Conservation (phyloP, 176 grass and related monocot species). For the Aegilops bicornis region DNA sequence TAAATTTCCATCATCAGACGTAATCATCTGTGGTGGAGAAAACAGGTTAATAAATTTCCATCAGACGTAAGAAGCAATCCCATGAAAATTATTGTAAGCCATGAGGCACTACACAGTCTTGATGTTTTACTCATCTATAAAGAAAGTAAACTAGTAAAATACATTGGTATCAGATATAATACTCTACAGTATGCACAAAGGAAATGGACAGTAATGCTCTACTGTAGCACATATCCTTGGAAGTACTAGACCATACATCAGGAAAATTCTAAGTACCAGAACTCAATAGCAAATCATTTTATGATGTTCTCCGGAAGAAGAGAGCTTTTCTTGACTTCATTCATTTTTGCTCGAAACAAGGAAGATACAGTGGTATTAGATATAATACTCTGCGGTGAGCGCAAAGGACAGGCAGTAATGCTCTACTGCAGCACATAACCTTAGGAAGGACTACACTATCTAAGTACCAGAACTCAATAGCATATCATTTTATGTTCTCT, state of each 20-base stretch:
- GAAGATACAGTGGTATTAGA: too few relatives aligned
- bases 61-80: not conserved
- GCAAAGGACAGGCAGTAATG: not conserved
- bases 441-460: not conserved
- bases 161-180: not conserved
- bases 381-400: not conserved
- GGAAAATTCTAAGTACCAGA: not conserved
- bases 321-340: conserved; percentile 4
- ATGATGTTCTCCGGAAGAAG: not conserved
- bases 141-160: not conserved
- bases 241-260: conserved; percentile 13
- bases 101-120: not conserved
- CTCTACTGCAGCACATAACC: not conserved
- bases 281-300: not conserved
- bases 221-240: not conserved
- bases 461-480: not conserved
- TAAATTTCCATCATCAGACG: not conserved
- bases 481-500: not conserved
- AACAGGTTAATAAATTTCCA: not conserved
- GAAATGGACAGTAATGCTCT: not conserved
- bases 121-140: not conserved
- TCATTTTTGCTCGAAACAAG: not conserved
- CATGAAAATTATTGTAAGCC: not conserved
- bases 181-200: not conserved
- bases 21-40: not conserved